A percentile compares a stretch with the other conserved stretches of the same genome.
These are phyloP conservation scores for Brassica incana DNA, from an alignment of 345 rosid genomes.

Conservation along the genomic window DNA sequence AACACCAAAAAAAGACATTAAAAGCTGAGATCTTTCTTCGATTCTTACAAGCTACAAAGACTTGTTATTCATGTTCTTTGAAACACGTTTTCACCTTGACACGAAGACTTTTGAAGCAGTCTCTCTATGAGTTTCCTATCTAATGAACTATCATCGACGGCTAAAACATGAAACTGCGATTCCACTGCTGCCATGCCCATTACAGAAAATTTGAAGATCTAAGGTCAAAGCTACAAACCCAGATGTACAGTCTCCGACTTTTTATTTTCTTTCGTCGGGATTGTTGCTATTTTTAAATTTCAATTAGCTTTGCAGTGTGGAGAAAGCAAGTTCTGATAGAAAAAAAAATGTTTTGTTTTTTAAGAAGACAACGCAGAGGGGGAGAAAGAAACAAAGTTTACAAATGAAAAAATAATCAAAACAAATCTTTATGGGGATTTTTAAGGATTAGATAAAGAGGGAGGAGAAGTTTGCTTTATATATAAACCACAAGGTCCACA, in stretches of 20 bases:
- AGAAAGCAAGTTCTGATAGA: constrained; percentile 45
- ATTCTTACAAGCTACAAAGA: background rate
- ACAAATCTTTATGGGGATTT: constrained; percentile 32
- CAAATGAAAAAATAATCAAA: constrained; percentile 26
- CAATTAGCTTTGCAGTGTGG: constrained; percentile 49
- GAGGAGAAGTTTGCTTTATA: constrained; percentile 24
- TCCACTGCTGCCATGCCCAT: constrained; percentile 61
- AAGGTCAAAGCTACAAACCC: constrained; percentile 6
- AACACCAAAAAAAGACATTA: background rate
- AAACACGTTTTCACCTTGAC: constrained; percentile 55
- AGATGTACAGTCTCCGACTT: constrained; percentile 34
- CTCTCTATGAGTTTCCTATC: constrained; percentile 86
- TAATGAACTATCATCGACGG: constrained; percentile 83
- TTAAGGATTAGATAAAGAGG: constrained; percentile 13
- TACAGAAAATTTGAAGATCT: constrained; percentile 21
- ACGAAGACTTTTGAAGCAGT: constrained; percentile 89
- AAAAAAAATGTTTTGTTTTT: background rate
- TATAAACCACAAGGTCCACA: constrained; percentile 9
- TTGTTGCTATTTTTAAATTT: too few species aligned
- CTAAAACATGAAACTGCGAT: constrained; percentile 81
- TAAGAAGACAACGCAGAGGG: constrained; percentile 26
- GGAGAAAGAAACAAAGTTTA: background rate
- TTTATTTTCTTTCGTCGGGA: background rate
- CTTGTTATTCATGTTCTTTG: background rate
- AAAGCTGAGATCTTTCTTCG: constrained; percentile 23